A percentile compares a stretch with the other conserved stretches of the same genome.
Evolutionary conservation across 1,284 basidiomycete species (phyloP).

Genomic region (Moesziomyces parantarcticus): DNA sequence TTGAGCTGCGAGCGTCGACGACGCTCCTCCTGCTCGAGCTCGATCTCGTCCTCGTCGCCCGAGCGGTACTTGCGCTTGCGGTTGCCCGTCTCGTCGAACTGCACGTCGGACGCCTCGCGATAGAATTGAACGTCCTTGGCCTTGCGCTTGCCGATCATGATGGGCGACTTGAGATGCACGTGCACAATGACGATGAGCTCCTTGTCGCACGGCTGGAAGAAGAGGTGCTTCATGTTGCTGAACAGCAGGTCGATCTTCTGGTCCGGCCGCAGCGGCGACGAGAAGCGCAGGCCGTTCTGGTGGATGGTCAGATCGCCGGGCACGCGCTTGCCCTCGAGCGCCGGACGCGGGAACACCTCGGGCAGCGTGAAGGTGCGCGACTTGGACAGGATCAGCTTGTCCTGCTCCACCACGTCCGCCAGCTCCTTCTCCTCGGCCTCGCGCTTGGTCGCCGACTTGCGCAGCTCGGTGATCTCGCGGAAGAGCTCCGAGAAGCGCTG

Average conservation of each 20-base stretch:
- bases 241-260: conserved; percentile 76
- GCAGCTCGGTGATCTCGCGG: conserved; percentile 92
- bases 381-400: conserved; percentile 84
- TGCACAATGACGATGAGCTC: conserved; percentile 95
- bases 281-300: conserved; percentile 93
- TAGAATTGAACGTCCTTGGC: conserved; percentile 98
- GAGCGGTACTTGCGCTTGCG: conserved; percentile 96
- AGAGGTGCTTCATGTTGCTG: conserved; percentile 97
- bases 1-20: conserved; percentile 88
- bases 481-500: conserved; percentile 88
- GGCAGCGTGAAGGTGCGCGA: conserved; percentile 72
- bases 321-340: conserved; percentile 86
- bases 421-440: conserved; percentile 98
- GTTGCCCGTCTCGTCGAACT: conserved; percentile 99
- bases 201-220: conserved; percentile 98
- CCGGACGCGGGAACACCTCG: conserved; percentile 93
- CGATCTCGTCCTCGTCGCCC: conserved; percentile 98
- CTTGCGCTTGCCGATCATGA: conserved; percentile 99
- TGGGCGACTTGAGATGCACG: conserved; percentile 91
- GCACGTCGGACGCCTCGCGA: conserved; percentile 96
- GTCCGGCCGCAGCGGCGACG: conserved; percentile 74
- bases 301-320: conserved; percentile 98
- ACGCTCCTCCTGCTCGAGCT: conserved; percentile 97
- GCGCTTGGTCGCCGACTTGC: conserved; percentile 95
- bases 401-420: conserved; percentile 97